phyloP scores from a whole-genome alignment of 1,284 basidiomycete species.

The Ganoderma lucidum region DNA sequence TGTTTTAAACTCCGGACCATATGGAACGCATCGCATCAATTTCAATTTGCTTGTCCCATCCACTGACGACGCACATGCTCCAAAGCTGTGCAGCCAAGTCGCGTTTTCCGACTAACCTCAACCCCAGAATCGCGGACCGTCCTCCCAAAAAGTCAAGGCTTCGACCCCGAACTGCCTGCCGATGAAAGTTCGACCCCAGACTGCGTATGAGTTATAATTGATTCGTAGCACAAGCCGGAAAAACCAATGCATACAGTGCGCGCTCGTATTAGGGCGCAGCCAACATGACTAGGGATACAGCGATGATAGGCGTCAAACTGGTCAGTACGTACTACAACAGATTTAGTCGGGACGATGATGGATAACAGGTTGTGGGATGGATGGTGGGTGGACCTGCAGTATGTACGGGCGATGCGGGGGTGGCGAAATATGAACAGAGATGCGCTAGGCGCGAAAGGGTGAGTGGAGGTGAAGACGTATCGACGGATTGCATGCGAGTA shows the following conservation, averaged over 20 bases:
- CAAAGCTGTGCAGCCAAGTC: neutral
- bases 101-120: neutral
- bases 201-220: neutral
- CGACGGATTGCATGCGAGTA: constrained; percentile 9
- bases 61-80: neutral
- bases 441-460: neutral
- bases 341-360: neutral
- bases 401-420: constrained; percentile 19
- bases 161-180: neutral
- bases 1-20: neutral
- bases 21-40: constrained; percentile 1
- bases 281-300: constrained; percentile 3
- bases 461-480: constrained; percentile 2
- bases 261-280: neutral
- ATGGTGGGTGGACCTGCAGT: constrained; percentile 9
- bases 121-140: neutral
- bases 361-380: neutral
- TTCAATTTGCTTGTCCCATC: neutral
- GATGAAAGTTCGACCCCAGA: neutral
- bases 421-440: neutral
- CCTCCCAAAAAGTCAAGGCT: neutral
- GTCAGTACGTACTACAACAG: constrained; percentile 9
- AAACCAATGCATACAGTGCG: constrained; percentile 3
- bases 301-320: neutral
- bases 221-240: neutral